Percentiles rank a stretch among this genome's conserved stretches.
These are phyloP conservation scores for Ogataea neopini DNA, from an alignment of 805 yeast genomes.

Conservation along the genomic window DNA sequence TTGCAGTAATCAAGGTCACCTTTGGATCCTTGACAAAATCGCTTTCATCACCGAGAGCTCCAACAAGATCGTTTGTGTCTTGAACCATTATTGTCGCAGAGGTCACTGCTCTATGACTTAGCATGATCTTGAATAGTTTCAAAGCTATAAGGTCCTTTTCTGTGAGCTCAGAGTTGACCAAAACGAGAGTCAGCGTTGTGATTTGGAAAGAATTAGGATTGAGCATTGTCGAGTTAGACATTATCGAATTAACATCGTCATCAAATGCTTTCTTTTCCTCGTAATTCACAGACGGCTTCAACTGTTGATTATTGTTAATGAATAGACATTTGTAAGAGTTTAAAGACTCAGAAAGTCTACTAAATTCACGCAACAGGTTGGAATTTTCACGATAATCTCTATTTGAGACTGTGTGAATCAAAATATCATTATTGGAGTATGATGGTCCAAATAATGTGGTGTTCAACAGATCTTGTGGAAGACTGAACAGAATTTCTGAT, in stretches of 20 bases:
- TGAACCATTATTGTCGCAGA: constrained; percentile 14
- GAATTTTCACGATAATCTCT: constrained; percentile 23
- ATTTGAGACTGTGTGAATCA: constrained; percentile 27
- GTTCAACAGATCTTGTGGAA: constrained; percentile 29
- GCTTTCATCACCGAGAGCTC: constrained; percentile 11
- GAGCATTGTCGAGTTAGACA: constrained; percentile 30
- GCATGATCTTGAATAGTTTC: constrained; percentile 26
- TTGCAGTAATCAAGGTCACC: constrained; percentile 10
- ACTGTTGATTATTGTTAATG: constrained; percentile 31
- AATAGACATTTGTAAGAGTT: constrained; percentile 25
- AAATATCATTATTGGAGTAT: constrained; percentile 23
- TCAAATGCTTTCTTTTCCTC: not conserved
- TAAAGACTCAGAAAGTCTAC: constrained; percentile 13
- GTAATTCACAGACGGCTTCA: not conserved
- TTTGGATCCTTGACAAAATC: constrained; percentile 12
- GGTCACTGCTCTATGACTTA: constrained; percentile 21
- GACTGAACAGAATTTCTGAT: constrained; percentile 33
- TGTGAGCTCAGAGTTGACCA: constrained; percentile 19
- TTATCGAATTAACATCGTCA: constrained; percentile 15
- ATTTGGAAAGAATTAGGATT: constrained; percentile 32
- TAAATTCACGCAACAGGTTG: constrained; percentile 13
- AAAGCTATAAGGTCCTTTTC: constrained; percentile 26
- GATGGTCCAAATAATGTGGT: constrained; percentile 26
- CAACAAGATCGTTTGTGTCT: constrained; percentile 11
- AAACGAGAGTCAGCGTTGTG: constrained; percentile 24